These are phyloP conservation scores for Phaeodactylum tricornutum DNA, from an alignment of 108 stramenopile species.

Conservation along the genomic window DNA sequence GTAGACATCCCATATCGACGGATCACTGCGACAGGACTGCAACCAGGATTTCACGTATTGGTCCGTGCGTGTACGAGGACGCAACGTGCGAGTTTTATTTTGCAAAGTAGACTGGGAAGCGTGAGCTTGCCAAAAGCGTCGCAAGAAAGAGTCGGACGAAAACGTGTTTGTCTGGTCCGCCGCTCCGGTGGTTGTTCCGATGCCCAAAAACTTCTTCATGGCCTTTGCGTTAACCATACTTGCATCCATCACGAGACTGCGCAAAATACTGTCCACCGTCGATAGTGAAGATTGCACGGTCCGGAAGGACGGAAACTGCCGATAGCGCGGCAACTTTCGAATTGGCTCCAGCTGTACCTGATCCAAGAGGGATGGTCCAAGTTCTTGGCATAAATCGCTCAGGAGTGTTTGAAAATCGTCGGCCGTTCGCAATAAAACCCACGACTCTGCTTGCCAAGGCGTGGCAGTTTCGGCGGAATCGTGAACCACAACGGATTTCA, in stretches of 20 bases:
- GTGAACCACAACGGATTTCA: neutral
- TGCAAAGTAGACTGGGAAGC: too few species aligned
- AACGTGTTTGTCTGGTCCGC: too few species aligned
- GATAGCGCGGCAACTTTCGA: conserved; percentile 3
- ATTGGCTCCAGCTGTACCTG: neutral
- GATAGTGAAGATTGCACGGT: neutral
- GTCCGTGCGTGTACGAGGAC: conserved; percentile 8
- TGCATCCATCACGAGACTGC: conserved; percentile 39
- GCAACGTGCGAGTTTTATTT: too few species aligned
- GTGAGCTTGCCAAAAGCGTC: too few species aligned
- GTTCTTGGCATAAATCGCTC: neutral
- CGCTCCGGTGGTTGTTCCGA: conserved; percentile 2
- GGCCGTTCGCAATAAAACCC: conserved; percentile 32
- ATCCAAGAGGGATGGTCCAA: neutral
- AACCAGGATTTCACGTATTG: conserved; percentile 42
- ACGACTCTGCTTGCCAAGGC: conserved; percentile 28
- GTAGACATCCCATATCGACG: neutral
- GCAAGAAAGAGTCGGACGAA: too few species aligned
- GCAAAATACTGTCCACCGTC: conserved; percentile 21
- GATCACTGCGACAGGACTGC: neutral
- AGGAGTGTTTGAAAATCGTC: conserved; percentile 1
- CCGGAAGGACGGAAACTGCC: neutral
- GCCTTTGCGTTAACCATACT: conserved; percentile 30
- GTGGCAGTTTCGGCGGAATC: too few species aligned
- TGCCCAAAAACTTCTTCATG: conserved; percentile 24